These are phyloP conservation scores for Sicyos baderoa DNA, from an alignment of 306 rosid genomes.

Conservation along the genomic window DNA sequence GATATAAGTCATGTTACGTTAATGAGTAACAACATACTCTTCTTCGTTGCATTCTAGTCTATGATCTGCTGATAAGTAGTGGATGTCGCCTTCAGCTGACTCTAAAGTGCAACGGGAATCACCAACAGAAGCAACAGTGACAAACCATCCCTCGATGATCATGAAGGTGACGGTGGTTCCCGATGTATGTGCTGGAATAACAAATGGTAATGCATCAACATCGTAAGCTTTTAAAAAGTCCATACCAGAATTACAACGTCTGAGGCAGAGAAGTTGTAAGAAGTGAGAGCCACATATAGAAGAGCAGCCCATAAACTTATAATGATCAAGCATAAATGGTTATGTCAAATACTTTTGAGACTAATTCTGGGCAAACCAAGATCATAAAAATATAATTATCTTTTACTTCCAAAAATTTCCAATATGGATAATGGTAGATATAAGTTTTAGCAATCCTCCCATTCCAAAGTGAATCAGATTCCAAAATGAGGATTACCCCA, in stretches of 20 bases:
- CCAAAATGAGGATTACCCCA: neutral
- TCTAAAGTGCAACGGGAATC: conserved; percentile 93
- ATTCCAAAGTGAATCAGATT: neutral
- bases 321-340: neutral
- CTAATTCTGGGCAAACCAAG: neutral
- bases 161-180: conserved; percentile 97
- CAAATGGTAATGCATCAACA: conserved; percentile 13
- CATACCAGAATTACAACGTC: conserved; percentile 1
- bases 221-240: neutral
- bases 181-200: conserved; percentile 62
- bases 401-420: neutral
- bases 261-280: neutral
- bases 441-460: neutral
- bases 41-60: conserved; percentile 90
- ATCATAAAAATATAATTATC: neutral
- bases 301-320: conserved; percentile 5
- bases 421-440: neutral
- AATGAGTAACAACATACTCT: conserved; percentile 54
- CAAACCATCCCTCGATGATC: conserved; percentile 92
- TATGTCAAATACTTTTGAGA: neutral
- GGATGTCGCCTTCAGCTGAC: conserved; percentile 78
- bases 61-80: conserved; percentile 95
- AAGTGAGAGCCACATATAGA: neutral
- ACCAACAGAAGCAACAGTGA: conserved; percentile 98
- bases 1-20: conserved; percentile 8